Conservation (phyloP, 2,329 filamentous ascomycete genomes). For the Claviceps fusiformis region DNA sequence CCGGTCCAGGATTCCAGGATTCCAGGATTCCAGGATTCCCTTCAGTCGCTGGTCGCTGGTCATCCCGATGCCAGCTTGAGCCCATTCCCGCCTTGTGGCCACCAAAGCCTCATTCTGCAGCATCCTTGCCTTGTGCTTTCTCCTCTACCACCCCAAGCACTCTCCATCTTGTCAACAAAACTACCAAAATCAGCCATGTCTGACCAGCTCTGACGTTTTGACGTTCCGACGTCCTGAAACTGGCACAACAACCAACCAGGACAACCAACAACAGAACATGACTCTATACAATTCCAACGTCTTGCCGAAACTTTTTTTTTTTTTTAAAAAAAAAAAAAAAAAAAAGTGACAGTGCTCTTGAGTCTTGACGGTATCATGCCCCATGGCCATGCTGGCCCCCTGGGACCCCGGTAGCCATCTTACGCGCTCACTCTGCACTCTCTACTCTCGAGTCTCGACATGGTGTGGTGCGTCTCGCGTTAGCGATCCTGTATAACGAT, state of each 20-base stretch:
- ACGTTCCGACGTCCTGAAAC: too few species aligned
- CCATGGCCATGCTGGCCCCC: too few species aligned
- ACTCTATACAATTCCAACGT: too few species aligned
- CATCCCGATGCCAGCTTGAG: too few species aligned
- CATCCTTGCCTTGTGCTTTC: not conserved
- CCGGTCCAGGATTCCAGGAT: not conserved
- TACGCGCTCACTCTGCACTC: not conserved
- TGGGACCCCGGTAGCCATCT: too few species aligned
- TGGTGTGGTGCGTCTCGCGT: not conserved
- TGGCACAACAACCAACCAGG: too few species aligned
- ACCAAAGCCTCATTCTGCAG: not conserved
- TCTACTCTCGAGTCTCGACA: not conserved
- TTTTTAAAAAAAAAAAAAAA: too few species aligned
- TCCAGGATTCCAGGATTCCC: not conserved
- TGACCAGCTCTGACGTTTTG: too few species aligned
- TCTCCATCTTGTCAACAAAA: not conserved
- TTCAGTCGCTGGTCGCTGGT: too few species aligned
- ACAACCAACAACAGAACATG: not conserved
- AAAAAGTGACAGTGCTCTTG: too few species aligned
- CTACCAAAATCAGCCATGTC: not conserved
- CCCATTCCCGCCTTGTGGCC: not conserved
- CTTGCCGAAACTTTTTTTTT: too few species aligned
- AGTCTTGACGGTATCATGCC: too few species aligned
- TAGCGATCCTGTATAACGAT: not conserved
- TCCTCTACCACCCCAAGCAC: not conserved